These are phyloP conservation scores for Microdochium nivale DNA, from an alignment of 2,329 filamentous ascomycete genomes.

Conservation along the genomic window DNA sequence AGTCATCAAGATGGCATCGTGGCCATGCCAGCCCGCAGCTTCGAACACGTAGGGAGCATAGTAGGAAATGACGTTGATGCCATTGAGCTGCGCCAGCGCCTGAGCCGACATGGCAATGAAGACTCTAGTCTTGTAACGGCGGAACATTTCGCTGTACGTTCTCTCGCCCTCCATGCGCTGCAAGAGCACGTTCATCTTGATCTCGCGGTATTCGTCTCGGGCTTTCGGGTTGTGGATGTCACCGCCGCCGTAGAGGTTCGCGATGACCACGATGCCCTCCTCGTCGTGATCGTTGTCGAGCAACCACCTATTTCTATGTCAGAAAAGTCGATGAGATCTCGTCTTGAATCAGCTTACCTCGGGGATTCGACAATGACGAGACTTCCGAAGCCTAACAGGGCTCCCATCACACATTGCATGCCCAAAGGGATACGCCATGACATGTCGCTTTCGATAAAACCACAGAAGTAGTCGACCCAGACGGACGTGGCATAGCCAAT, in stretches of 20 bases:
- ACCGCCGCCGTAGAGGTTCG: conserved; percentile 90
- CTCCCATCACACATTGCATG: conserved; percentile 93
- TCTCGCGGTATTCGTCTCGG: conserved; percentile 92
- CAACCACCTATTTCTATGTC: conserved; percentile 62
- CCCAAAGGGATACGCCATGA: conserved; percentile 86
- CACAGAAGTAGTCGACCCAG: conserved; percentile 98
- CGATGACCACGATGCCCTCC: conserved; percentile 96
- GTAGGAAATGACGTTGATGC: conserved; percentile 99
- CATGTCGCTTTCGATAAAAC: conserved; percentile 73
- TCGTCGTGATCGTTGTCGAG: conserved; percentile 97
- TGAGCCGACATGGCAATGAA: conserved; percentile 99
- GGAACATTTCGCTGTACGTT: conserved; percentile 90
- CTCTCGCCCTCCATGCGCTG: conserved; percentile 93
- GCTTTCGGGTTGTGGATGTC: conserved; percentile 92
- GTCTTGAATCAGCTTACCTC: conserved; percentile 44
- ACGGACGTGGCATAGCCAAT: conserved; percentile 92
- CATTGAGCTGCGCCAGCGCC: conserved; percentile 90
- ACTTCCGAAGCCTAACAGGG: conserved; percentile 74
- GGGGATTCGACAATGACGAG: conserved; percentile 94
- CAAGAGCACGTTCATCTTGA: conserved; percentile 95
- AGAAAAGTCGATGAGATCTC: conserved; percentile 15
- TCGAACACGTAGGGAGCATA: conserved; percentile 96
- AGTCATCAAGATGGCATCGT: conserved; percentile 90
- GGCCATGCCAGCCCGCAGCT: conserved; percentile 89
- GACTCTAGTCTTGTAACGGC: conserved; percentile 80